Percentiles rank a stretch among this genome's conserved stretches.
Evolutionary conservation across 495 filamentous ascomycete species (phyloP).

Genomic region (Aspergillus taichungensis): DNA sequence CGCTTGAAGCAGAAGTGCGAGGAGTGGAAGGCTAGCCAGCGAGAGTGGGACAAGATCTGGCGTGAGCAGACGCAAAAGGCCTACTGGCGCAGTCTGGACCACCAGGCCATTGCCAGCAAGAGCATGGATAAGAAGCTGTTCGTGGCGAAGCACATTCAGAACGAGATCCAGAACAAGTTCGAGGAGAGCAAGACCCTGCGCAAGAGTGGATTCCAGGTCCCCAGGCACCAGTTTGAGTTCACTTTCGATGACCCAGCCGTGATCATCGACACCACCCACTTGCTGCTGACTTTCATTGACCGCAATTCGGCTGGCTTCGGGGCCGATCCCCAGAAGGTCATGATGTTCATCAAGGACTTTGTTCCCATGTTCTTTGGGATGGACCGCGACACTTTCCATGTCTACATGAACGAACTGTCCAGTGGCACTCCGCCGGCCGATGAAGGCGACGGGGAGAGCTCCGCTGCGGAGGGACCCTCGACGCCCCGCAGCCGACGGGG

Average conservation of each 20-base stretch:
- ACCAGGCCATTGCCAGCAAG: conserved; percentile 83
- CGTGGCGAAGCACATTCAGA: conserved; percentile 73
- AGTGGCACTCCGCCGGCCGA: conserved; percentile 52
- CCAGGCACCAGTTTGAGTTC: conserved; percentile 65
- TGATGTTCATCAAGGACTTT: conserved; percentile 80
- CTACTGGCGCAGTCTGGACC: conserved; percentile 92
- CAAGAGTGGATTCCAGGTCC: conserved; percentile 47
- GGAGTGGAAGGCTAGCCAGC: conserved; percentile 91
- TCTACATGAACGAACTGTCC: conserved; percentile 64
- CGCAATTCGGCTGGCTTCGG: conserved; percentile 55
- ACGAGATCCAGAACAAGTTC: conserved; percentile 76
- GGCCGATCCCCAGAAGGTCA: conserved; percentile 65
- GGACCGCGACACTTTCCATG: conserved; percentile 62
- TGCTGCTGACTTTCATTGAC: conserved; percentile 70
- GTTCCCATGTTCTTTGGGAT: conserved; percentile 84
- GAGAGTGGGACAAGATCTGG: conserved; percentile 99
- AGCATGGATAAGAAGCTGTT: conserved; percentile 81
- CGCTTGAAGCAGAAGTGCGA: conserved; percentile 89
- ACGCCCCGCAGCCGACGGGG: conserved; percentile 50
- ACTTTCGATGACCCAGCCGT: conserved; percentile 69
- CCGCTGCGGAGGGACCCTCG: conserved; percentile 40
- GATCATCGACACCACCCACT: conserved; percentile 67
- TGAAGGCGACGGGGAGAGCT: conserved; percentile 60
- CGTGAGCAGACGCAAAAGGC: conserved; percentile 83
- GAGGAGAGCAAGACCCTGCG: conserved; percentile 70